phyloP scores from a whole-genome alignment of 1,284 basidiomycete genomes.

The Veloboletus limbatus region DNA sequence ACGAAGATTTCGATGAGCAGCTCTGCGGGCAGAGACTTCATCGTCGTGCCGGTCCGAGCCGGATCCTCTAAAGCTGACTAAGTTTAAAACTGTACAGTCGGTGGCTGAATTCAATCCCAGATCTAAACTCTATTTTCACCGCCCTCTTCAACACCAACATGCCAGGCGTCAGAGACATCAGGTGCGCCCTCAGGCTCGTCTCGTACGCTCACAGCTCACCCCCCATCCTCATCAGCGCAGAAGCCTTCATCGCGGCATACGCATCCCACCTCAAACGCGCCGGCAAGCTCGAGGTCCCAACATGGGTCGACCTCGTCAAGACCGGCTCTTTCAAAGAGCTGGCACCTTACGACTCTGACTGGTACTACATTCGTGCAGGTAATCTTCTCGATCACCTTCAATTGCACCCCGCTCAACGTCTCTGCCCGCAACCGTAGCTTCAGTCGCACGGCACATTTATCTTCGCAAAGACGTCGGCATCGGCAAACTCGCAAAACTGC shows the following conservation, averaged over 20 bases:
- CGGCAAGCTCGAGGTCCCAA: slow-evolving; percentile 97
- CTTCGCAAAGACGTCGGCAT: slow-evolving; percentile 98
- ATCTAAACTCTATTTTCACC: slow-evolving; percentile 38
- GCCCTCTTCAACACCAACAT: slow-evolving; percentile 54
- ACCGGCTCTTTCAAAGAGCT: slow-evolving; percentile 98
- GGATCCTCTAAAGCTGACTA: slow-evolving; percentile 33
- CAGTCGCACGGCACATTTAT: slow-evolving; percentile 99
- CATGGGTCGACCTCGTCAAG: slow-evolving; percentile 99
- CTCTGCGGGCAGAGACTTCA: slow-evolving; percentile 50
- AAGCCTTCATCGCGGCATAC: slow-evolving; percentile 90
- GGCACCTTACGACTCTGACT: slow-evolving; percentile 98
- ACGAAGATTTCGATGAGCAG: slow-evolving; percentile 62
- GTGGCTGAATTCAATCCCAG: slow-evolving; percentile 37
- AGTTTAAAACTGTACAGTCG: slow-evolving; percentile 45
- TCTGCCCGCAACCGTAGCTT: slow-evolving; percentile 60
- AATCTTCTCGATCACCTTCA: slow-evolving; percentile 28
- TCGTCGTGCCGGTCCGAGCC: background rate
- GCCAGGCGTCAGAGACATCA: slow-evolving; percentile 92
- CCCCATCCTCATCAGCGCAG: slow-evolving; percentile 63
- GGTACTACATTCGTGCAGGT: slow-evolving; percentile 99
- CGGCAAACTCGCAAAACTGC: slow-evolving; percentile 94
- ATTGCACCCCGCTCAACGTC: slow-evolving; percentile 1
- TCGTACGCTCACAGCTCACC: background rate
- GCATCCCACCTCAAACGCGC: slow-evolving; percentile 93
- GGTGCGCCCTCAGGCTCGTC: slow-evolving; percentile 46